Percentiles rank a stretch among this genome's conserved stretches.
phyloP scores from a whole-genome alignment of 2,329 filamentous ascomycete genomes.

The Metarhizium rileyi region DNA sequence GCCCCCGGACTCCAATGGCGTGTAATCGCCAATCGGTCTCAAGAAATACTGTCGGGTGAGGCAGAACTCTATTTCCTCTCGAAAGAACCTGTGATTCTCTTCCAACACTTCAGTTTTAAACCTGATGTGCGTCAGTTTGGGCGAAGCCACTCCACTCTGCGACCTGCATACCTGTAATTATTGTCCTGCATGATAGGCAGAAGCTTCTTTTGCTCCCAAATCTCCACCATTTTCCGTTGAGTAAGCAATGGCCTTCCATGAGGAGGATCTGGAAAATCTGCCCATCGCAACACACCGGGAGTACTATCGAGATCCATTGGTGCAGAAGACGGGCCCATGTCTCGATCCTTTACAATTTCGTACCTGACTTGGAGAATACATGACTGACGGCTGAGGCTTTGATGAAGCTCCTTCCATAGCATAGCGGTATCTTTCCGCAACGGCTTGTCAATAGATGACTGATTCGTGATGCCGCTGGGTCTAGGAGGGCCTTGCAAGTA shows the following conservation, averaged over 20 bases:
- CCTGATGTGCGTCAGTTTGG: slow-evolving; percentile 22
- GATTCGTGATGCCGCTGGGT: slow-evolving; percentile 35
- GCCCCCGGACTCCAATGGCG: slow-evolving; percentile 20
- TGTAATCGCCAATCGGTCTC: slow-evolving; percentile 21
- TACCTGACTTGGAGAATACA: slow-evolving; percentile 48
- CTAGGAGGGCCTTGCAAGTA: slow-evolving; percentile 41
- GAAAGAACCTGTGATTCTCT: slow-evolving; percentile 43
- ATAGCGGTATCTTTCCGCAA: slow-evolving; percentile 26
- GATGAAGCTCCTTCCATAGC: slow-evolving; percentile 44
- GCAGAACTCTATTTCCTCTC: slow-evolving; percentile 44
- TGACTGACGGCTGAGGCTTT: slow-evolving; percentile 45
- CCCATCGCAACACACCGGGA: slow-evolving; percentile 45
- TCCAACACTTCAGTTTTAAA: slow-evolving; percentile 44
- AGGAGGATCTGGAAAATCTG: slow-evolving; percentile 49
- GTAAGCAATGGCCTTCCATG: slow-evolving; percentile 35
- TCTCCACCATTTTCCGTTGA: slow-evolving; percentile 46
- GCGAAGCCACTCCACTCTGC: not conserved
- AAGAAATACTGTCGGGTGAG: slow-evolving; percentile 38
- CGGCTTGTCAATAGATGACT: slow-evolving; percentile 27
- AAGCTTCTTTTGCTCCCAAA: slow-evolving; percentile 41
- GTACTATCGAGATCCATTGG: slow-evolving; percentile 30
- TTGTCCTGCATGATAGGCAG: slow-evolving; percentile 41
- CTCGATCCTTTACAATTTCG: slow-evolving; percentile 37
- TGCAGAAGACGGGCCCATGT: slow-evolving; percentile 30
- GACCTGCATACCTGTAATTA: slow-evolving; percentile 35